phyloP scores from a whole-genome alignment of 2,329 filamentous ascomycete genomes.

The Penicillium italicum region DNA sequence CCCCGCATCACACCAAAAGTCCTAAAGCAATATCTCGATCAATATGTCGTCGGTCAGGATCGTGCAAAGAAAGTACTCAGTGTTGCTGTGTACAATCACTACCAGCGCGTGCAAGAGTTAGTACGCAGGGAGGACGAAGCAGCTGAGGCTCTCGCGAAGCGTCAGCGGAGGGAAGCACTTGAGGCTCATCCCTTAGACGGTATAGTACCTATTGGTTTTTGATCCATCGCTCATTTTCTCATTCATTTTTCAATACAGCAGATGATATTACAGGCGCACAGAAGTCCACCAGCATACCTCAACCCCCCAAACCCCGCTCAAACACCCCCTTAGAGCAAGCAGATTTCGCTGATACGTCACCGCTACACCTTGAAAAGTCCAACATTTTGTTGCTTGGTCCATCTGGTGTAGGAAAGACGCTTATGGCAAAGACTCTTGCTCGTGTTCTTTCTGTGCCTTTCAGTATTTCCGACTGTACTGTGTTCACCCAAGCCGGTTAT shows the following conservation, averaged over 20 bases:
- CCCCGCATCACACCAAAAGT: slow-evolving; percentile 59
- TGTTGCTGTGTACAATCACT: slow-evolving; percentile 93
- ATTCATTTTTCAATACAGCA: slow-evolving; percentile 25
- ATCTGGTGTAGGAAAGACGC: slow-evolving; percentile 92
- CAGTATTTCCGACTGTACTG: slow-evolving; percentile 91
- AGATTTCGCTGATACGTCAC: slow-evolving; percentile 51
- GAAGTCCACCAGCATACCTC: slow-evolving; percentile 44
- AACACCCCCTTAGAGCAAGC: slow-evolving; percentile 33
- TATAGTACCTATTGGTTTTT: slow-evolving; percentile 31
- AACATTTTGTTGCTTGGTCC: slow-evolving; percentile 89
- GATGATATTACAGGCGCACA: slow-evolving; percentile 63
- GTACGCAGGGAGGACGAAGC: slow-evolving; percentile 75
- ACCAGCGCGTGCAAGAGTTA: slow-evolving; percentile 76
- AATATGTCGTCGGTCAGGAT: slow-evolving; percentile 95
- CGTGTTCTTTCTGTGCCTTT: slow-evolving; percentile 93
- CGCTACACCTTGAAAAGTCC: slow-evolving; percentile 85
- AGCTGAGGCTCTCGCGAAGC: slow-evolving; percentile 68
- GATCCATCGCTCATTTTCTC: neutral
- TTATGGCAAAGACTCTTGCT: slow-evolving; percentile 85
- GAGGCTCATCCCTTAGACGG: slow-evolving; percentile 76
- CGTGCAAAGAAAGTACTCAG: slow-evolving; percentile 88
- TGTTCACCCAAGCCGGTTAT: slow-evolving; percentile 93
- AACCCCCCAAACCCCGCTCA: slow-evolving; percentile 25
- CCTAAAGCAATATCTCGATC: slow-evolving; percentile 86
- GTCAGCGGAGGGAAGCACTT: slow-evolving; percentile 65